Evolutionary conservation across 495 filamentous ascomycete genomes (phyloP).

Genomic region (Ramalina intermedia): DNA sequence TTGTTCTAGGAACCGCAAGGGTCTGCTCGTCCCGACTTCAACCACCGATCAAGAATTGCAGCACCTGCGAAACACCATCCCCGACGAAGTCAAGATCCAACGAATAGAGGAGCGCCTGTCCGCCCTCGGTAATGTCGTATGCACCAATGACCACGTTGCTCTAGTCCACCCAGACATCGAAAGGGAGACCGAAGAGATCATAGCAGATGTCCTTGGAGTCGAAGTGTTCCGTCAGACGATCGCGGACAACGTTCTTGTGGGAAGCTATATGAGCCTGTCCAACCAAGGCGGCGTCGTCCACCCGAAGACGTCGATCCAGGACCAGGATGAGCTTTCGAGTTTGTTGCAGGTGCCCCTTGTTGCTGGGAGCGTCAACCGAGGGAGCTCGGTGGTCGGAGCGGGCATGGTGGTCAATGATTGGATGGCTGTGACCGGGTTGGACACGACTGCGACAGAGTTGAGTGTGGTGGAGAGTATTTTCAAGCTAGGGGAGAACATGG

Average conservation of each 20-base stretch:
- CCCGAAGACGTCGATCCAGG: constrained; percentile 88
- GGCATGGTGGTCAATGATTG: constrained; percentile 99
- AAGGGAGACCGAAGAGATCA: constrained; percentile 88
- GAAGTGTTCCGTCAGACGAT: constrained; percentile 98
- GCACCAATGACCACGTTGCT: constrained; percentile 89
- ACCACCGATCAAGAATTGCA: constrained; percentile 97
- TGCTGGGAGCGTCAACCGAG: constrained; percentile 84
- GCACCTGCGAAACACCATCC: constrained; percentile 85
- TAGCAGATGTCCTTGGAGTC: constrained; percentile 91
- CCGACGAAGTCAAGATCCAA: constrained; percentile 79
- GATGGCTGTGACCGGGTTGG: constrained; percentile 91
- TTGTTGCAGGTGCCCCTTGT: constrained; percentile 92
- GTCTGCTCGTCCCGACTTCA: constrained; percentile 85
- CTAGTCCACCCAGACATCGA: constrained; percentile 94
- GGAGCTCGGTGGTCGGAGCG: constrained; percentile 83
- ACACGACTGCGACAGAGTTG: constrained; percentile 92
- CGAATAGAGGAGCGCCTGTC: constrained; percentile 95
- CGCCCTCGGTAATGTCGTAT: constrained; percentile 93
- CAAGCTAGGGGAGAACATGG: constrained; percentile 75
- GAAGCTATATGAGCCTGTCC: constrained; percentile 87
- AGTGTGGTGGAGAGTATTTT: constrained; percentile 95
- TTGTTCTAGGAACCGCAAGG: constrained; percentile 67
- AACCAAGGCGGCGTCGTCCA: constrained; percentile 97
- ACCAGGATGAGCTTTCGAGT: constrained; percentile 91
- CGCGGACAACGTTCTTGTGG: constrained; percentile 89